Conservation (phyloP, 2,329 filamentous ascomycete genomes). For the Venturia aucupariae region DNA sequence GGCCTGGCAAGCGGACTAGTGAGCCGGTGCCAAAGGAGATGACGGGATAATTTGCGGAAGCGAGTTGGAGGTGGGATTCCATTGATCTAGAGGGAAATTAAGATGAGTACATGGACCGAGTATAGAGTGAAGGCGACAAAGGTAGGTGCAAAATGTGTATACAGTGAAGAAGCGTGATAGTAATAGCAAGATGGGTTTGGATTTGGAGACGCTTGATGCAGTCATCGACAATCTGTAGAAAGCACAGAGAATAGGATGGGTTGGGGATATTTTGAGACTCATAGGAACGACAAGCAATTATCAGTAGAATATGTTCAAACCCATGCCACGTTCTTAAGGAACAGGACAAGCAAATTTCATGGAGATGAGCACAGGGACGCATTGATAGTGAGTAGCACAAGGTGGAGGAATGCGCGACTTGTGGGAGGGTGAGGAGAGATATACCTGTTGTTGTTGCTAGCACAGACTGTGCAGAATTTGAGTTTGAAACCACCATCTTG, state of each 20-base stretch:
- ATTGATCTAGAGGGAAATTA: conserved; percentile 55
- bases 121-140: not conserved
- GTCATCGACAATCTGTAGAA: not conserved
- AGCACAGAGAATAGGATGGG: not conserved
- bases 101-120: conserved; percentile 17
- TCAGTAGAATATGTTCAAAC: not conserved
- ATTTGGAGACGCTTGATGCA: not conserved
- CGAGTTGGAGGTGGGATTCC: conserved; percentile 94
- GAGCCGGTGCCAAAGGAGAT: conserved; percentile 97
- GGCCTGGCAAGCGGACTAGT: conserved; percentile 84
- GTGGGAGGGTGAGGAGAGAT: conserved; percentile 20
- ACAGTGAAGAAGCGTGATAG: not conserved
- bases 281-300: not conserved
- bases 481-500: conserved; percentile 64
- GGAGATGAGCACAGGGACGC: not conserved
- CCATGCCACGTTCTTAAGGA: not conserved
- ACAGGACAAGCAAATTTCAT: not conserved
- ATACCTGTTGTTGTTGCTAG: conserved; percentile 93
- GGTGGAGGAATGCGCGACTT: not conserved
- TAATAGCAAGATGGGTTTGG: not conserved
- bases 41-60: conserved; percentile 77
- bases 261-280: not conserved
- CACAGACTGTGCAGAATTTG: conserved; percentile 97
- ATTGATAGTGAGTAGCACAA: not conserved
- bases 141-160: conserved; percentile 2